Evolutionary conservation across 1,284 basidiomycete genomes (phyloP), one percentile per base, ranked within the genome.

Genomic region (Papiliotrema nemorosa): DNA sequence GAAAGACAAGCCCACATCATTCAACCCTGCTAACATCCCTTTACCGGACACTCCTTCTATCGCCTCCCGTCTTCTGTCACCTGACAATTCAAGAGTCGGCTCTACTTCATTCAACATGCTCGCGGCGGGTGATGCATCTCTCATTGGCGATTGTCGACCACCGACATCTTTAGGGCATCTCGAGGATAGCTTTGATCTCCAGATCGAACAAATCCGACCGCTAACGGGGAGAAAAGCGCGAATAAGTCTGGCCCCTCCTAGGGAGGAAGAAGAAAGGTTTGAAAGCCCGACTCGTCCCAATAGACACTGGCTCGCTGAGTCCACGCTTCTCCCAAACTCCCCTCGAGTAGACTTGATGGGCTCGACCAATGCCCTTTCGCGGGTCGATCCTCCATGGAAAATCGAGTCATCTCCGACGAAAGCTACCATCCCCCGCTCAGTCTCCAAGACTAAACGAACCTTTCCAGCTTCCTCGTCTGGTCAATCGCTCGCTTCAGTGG

Each of bases 381-480:
- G 44, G 4, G 48, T 54, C 12, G 37, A 50, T 6, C 49, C 58
- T 5, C 58, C 58, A 9, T 53, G 55, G 55, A 12, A 25, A 14
- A 31, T 14, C 9, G 29, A 10, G 49, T 18, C n/a, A 24, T 47
- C 38, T 44, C 49, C 20, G n/a, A 24, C 6, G 37, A 22, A 40
- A 34, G 36, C 12, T 9, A 5, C 12, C 2, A 20, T 33, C 13
- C 38, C 39, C 21, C 38, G 24, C 3, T 42, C 39, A 16, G 37
- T 31, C 6, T 21, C 29, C 4, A 54, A 39, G 22, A 40, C 45
- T 7, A 59, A 54, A 26, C 52, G 63, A 2, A 57, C 55, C 3
- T 62, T 66, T 47, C 63, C 63, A 6, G 53, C 59, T 4, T 66
- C 62, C 1, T 59, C 60, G 3, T 66, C 63, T 20, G 59, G 42